Base-by-base conservation (phyloP, 345 rosid species). In the Eucalyptus virginea region DNA sequence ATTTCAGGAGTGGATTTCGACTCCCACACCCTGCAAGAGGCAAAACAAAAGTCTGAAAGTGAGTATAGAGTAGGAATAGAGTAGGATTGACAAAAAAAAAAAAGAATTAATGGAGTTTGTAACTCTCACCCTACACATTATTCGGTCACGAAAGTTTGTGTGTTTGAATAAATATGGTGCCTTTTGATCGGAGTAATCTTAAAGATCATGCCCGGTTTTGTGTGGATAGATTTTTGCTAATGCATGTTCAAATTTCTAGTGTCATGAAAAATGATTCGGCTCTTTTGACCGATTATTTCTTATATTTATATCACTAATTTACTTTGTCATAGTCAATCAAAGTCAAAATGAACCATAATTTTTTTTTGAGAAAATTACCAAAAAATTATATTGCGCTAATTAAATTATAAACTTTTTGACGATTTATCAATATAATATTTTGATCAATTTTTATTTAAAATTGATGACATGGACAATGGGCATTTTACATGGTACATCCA, bases 391-490 rank as follows among this genome's bases (percentile, higher is more conserved):
- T 0, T 0, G 4, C 5, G 1, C 58, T 52, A 52, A 52, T 52
- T 52, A 52, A 21, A 2, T 52, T 19, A 21, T 19, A 52, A 52
- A 52, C 1, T 52, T 52, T 52, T 52, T 52, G 11, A 52, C 0
- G 0, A 52, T 52, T 21, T 19, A 0, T 52, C 1, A 52, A 52
- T 21, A 1, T 52, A 52, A 21, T 2, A 52, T 52, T 52, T 52
- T 8, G 11, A 52, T 52, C 26, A 21, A 52, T 2, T 52, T 52
- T 52, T 11, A 8, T 52, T 21, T 21, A 5, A 52, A 52, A 52
- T 21, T 2, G 1, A 52, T 19, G 5, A 52, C 2, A 52, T 52
- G 58, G 2, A 19, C 26, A 52, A 19, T 19, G 0, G 11, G 1
- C 2, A 52, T 52, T 10, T 52, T 19, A 19, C 10, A 52, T 3